Percentiles rank a stretch among this genome's conserved stretches.
Conservation (phyloP, 768 basidiomycete genomes). For the Psilocybe tampanensis region DNA sequence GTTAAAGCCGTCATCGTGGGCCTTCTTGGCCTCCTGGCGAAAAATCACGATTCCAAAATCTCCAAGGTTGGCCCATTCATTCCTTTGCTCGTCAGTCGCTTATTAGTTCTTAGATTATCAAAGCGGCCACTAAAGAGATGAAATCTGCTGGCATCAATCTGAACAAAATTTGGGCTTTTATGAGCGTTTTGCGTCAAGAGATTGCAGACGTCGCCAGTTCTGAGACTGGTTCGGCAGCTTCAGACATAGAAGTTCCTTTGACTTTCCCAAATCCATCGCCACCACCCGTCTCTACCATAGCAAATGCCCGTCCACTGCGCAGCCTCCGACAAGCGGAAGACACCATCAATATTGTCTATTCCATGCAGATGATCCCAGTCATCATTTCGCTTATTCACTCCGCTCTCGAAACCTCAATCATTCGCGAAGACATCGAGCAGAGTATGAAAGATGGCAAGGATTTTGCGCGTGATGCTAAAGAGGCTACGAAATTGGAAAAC, state of each 20-base stretch:
- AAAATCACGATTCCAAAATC: slow-evolving; percentile 41
- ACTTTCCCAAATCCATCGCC: slow-evolving; percentile 62
- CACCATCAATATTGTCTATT: slow-evolving; percentile 32
- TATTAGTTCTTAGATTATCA: slow-evolving; percentile 36
- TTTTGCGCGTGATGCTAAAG: slow-evolving; percentile 48
- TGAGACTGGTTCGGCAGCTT: slow-evolving; percentile 3
- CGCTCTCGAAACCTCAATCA: slow-evolving; percentile 43
- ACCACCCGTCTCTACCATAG: slow-evolving; percentile 43
- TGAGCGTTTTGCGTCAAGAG: slow-evolving; percentile 49
- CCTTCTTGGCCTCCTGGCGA: slow-evolving; percentile 56
- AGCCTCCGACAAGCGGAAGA: slow-evolving; percentile 39
- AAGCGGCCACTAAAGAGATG: slow-evolving; percentile 52
- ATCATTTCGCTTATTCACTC: slow-evolving; percentile 59
- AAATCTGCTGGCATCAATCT: slow-evolving; percentile 56
- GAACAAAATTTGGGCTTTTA: slow-evolving; percentile 62
- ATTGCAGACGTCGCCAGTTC: slow-evolving; percentile 11
- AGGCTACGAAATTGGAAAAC: slow-evolving; percentile 56
- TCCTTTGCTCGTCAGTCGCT: neutral
- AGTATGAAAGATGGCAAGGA: slow-evolving; percentile 61
- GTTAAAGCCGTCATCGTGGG: slow-evolving; percentile 64
- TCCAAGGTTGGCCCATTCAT: slow-evolving; percentile 31
- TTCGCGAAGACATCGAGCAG: slow-evolving; percentile 64
- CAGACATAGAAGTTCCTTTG: slow-evolving; percentile 20
- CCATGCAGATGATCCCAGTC: slow-evolving; percentile 71
- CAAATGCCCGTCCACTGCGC: slow-evolving; percentile 57